Base-by-base conservation (phyloP, 2,329 filamentous ascomycete genomes). In the Thelonectria blattea region DNA sequence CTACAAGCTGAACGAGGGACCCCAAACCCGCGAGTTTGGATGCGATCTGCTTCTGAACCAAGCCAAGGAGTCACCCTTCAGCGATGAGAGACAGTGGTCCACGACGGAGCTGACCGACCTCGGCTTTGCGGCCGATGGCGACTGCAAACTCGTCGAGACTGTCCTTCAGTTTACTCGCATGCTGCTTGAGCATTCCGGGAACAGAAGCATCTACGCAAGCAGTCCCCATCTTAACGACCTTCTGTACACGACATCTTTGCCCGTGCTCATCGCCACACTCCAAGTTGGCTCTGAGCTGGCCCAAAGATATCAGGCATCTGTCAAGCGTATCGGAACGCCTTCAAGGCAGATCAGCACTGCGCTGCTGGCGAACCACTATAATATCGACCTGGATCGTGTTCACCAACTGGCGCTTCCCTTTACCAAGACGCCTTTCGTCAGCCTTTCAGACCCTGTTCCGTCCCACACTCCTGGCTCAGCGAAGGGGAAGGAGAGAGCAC, bases 201-300 rank as follows among this genome's bases (percentile, higher is more conserved):
- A 99, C 73, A 85, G 96, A 68, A 97, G 93, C 79, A 88, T 99
- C 70, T 99, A 98, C 75, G 92, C 90, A 62, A 99, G 95, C 80
- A 98, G 94, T 74, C 84, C 89, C 66, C 91, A 96, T 70, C 81
- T 99, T 62, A 95, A 94, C 73, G 89, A 93, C 73, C 84, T 99
- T 42, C 85, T 99, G 60, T 92, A 97, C 76, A 94, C 91, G 46
- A 94, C 92, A 3, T 93, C 91, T 22, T 83, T 94, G 58, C 86
- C 88, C 27, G 83, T 99, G 50, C 83, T 99, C 55, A 88, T 91
- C 71, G 85, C 85, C 30, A 90, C 92, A 9, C 84, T 99, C 43
- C 88, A 91, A 64, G 86, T 99, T 61, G 89, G 89, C 30, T 88
- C 94, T 42, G 91, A 94, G 73, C 83, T 99, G 62, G 94, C 95